Evolutionary conservation across 2,329 filamentous ascomycete species (phyloP), one percentile per base, ranked within the genome.

Genomic region (Dactylellina cionopaga): DNA sequence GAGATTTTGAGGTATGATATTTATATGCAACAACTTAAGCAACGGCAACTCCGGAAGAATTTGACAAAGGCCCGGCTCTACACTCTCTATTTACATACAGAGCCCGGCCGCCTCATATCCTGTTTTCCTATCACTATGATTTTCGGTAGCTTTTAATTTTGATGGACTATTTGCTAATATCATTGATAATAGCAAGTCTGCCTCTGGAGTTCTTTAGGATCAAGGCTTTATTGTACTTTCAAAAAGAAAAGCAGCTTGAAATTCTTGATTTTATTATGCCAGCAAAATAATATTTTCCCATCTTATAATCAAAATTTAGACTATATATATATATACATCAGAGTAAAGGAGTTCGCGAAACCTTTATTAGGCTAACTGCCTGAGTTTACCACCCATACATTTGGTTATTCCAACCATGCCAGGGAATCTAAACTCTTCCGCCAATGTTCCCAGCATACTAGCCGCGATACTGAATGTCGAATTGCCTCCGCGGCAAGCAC

Each of bases 391-490:
- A 17, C 39, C 39, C 3, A 44, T 3, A 17, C 11, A 19, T 44
- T 44, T 44, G 2, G n/a, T n/a, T n/a, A 19, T 19, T 44, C n/a
- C n/a, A 5, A 19, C 13, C 11, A 22, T 11, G 3, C 15, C 39
- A 44, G 31, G 31, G 25, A 54, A 54, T 39, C 49, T 17, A 39
- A 54, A 19, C 13, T 54, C 49, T 19, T 31, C 49, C 3, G 31
- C 49, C n/a, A 54, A 31, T 39, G 5, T 54, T 22, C 49, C 31
- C n/a, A 54, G 25, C 49, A 39, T 39, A 39, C 29, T 24, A 39
- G 33, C 15, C 15, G 15, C 49, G 5, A 39, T 39, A 24, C 39
- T 31, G 13, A 54, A 54, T 22, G 49, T 54, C 22, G n/a, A 17
- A 24, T 54, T 24, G 2, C 49, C 49, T 37, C 49, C 49, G 6